A percentile compares a stretch with the other conserved stretches of the same genome.
phyloP scores from a whole-genome alignment of 2,329 filamentous ascomycete genomes.

The Cladosporium halotolerans region DNA sequence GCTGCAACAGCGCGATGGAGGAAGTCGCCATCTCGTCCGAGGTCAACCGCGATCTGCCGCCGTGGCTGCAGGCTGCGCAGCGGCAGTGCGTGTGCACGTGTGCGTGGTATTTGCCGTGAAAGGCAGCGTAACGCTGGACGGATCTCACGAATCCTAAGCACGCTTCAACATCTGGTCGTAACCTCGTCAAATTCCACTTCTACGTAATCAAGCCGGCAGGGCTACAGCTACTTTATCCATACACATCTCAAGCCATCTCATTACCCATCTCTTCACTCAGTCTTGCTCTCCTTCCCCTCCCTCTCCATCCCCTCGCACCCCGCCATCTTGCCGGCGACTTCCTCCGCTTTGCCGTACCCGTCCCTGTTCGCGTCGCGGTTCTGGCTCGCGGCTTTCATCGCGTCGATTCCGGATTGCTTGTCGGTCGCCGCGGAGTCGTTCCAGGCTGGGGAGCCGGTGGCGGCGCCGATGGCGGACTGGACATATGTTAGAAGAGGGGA shows the following conservation, averaged over 20 bases:
- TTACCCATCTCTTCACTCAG: slow-evolving; percentile 8
- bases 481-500: slow-evolving; percentile 6
- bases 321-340: slow-evolving; percentile 56
- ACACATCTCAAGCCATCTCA: no score
- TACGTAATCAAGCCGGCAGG: no score
- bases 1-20: slow-evolving; percentile 43
- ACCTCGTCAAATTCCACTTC: no score
- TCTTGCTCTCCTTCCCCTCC: slow-evolving; percentile 50
- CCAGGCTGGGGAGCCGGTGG: slow-evolving; percentile 60
- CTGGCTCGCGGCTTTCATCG: slow-evolving; percentile 57
- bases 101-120: slow-evolving; percentile 14
- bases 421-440: slow-evolving; percentile 57
- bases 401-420: slow-evolving; percentile 55
- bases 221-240: no score
- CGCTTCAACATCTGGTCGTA: no score
- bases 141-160: no score
- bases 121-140: no score
- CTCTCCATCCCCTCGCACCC: slow-evolving; percentile 66
- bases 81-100: slow-evolving; percentile 22
- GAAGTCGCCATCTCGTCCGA: slow-evolving; percentile 30
- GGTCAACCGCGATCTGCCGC: slow-evolving; percentile 16
- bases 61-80: slow-evolving; percentile 27
- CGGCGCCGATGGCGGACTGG: slow-evolving; percentile 53
- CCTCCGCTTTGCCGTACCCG: slow-evolving; percentile 59
- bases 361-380: slow-evolving; percentile 47